Base-by-base conservation (phyloP, 2,329 filamentous ascomycete species). In the Aspergillus ochraceus region DNA sequence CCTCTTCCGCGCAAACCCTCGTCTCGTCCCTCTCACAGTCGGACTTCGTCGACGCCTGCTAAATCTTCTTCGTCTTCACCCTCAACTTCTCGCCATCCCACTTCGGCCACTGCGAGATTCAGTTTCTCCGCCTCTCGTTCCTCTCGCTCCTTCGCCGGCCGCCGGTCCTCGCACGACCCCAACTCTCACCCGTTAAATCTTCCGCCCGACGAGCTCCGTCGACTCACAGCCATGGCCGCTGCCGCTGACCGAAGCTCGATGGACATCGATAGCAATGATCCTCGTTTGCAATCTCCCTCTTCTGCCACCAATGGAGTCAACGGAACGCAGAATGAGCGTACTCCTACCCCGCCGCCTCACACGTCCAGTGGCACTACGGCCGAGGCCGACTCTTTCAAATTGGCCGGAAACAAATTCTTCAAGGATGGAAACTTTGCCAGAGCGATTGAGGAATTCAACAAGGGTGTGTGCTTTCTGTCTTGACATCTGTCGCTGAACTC, bases 361-460 rank as follows among this genome's bases (percentile, higher is more conserved):
- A 69, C 81, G 76, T 66, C 81, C 49, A 84, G 77, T 68, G 78
- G 82, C 19, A 78, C 79, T 64, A 76, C 69, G 47, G 90, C 94
- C 56, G 91, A 97, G 73, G 92, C 94, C 26, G 95, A 99, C 79
- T 84, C 87, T 12, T 97, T 89, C 85, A 99, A 99, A 83, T 86
- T 90, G 68, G 87, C 91, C 2, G 95, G 95, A 60, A 99, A 99
- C 81, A 95, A 95, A 72, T 94, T 91, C 73, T 99, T 97, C 85
- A 98, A 97, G 81, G 91, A 93, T 64, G 91, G 90, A 74, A 91
- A 97, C 71, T 99, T 94, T 76, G 80, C 83, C 61, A 89, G 90
- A 73, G 94, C 95, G 24, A 93, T 98, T 74, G 86, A 90, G 67
- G 92, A 97, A 77, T 99, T 98, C 77, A 91, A 90, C 68, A 97